phyloP scores from a whole-genome alignment of 768 basidiomycete species.

The Kwoniella bestiolae region DNA sequence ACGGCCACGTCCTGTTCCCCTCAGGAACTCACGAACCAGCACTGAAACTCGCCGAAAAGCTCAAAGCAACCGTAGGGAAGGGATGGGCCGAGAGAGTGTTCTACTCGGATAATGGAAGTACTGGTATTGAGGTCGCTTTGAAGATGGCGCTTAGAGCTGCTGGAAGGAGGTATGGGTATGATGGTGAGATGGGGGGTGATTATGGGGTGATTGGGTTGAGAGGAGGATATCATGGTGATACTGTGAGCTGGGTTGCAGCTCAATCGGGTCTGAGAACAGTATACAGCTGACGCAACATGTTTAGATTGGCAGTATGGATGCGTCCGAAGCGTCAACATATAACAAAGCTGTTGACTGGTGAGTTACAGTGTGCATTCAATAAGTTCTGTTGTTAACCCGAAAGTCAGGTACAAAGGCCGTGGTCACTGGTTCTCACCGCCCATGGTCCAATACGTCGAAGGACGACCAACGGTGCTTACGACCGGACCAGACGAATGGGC shows the following conservation, averaged over 20 bases:
- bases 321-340: conserved; percentile 81
- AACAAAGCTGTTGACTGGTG: conserved; percentile 81
- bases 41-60: conserved; percentile 75
- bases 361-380: background rate
- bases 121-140: conserved; percentile 94
- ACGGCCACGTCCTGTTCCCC: conserved; percentile 97
- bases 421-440: conserved; percentile 95
- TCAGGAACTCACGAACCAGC: conserved; percentile 85
- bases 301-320: conserved; percentile 90
- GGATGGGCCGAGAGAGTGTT: conserved; percentile 92
- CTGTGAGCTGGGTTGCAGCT: conserved; percentile 55
- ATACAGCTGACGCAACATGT: conserved; percentile 1
- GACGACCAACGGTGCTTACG: conserved; percentile 57
- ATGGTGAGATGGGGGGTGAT: conserved; percentile 55
- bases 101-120: conserved; percentile 93
- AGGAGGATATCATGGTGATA: conserved; percentile 97
- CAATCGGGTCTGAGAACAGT: background rate
- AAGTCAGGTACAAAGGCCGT: conserved; percentile 69
- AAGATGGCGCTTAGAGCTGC: conserved; percentile 86
- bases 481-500: conserved; percentile 52
- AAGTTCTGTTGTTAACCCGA: background rate
- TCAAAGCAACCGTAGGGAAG: conserved; percentile 73
- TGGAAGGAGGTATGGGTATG: conserved; percentile 55
- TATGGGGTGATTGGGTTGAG: conserved; percentile 82
- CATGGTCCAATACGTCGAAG: conserved; percentile 70